Percentiles rank a stretch among this genome's conserved stretches.
Evolutionary conservation across 2,329 filamentous ascomycete species (phyloP).

Genomic region (Phoma sp.): DNA sequence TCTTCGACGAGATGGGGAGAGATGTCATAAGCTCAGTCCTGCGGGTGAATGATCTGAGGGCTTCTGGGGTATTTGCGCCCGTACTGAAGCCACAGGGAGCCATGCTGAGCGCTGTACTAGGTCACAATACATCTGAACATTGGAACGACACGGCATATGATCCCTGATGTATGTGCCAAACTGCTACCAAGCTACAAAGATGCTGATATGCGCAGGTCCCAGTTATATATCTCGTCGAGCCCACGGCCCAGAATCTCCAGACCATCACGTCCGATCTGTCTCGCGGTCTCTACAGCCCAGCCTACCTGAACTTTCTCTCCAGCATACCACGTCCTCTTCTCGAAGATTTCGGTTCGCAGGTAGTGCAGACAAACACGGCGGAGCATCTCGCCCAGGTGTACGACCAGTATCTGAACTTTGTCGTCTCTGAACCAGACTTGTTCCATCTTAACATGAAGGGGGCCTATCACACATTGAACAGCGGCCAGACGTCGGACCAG

Average conservation of each 20-base stretch:
- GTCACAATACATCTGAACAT: slow-evolving; percentile 63
- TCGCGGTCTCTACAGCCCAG: slow-evolving; percentile 81
- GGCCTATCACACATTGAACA: slow-evolving; percentile 97
- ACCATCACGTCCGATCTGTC: slow-evolving; percentile 84
- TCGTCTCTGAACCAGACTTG: slow-evolving; percentile 92
- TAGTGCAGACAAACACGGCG: slow-evolving; percentile 80
- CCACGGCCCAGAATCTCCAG: slow-evolving; percentile 79
- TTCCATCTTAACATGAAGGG: slow-evolving; percentile 95
- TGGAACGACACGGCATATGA: slow-evolving; percentile 79
- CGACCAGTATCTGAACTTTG: slow-evolving; percentile 97
- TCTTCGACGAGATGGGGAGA: slow-evolving; percentile 89
- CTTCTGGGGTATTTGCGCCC: slow-evolving; percentile 69
- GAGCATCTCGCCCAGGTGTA: slow-evolving; percentile 92
- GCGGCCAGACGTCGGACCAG: slow-evolving; percentile 85
- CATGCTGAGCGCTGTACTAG: slow-evolving; percentile 71
- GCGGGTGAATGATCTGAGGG: slow-evolving; percentile 87
- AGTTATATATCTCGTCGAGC: slow-evolving; percentile 94
- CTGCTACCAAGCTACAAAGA: neutral
- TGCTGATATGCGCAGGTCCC: slow-evolving; percentile 55
- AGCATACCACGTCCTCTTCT: slow-evolving; percentile 88
- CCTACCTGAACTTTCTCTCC: slow-evolving; percentile 96
- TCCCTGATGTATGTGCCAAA: slow-evolving; percentile 75
- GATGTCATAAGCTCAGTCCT: slow-evolving; percentile 98
- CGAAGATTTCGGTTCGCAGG: slow-evolving; percentile 92
- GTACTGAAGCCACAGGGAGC: neutral